Conservation (phyloP, 2,329 filamentous ascomycete species). For the Fusarium sp. region DNA sequence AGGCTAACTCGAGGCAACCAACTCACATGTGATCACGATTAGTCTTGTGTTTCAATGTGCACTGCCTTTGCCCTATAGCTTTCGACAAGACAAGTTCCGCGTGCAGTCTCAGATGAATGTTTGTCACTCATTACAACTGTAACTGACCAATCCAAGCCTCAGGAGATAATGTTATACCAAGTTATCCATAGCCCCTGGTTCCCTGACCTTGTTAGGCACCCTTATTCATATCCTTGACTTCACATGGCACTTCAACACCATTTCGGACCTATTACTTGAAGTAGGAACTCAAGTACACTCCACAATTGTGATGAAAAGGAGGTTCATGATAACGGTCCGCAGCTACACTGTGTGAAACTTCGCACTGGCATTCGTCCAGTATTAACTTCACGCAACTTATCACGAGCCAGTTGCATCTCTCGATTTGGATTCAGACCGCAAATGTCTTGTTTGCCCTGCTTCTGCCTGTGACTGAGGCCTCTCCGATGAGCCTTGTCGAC, state of each 20-base stretch:
- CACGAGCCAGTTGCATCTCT: conserved; percentile 31
- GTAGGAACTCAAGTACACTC: conserved; percentile 29
- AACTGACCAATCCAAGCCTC: conserved; percentile 6
- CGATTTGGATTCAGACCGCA: conserved; percentile 20
- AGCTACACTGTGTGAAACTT: conserved; percentile 13
- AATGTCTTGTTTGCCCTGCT: conserved; percentile 32
- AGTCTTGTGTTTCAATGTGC: conserved; percentile 21
- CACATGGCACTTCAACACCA: conserved; percentile 15
- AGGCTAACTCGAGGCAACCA: conserved; percentile 17
- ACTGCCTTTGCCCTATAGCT: conserved; percentile 27
- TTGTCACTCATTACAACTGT: conserved; percentile 2
- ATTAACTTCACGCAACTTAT: conserved; percentile 34
- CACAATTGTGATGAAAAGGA: conserved; percentile 12
- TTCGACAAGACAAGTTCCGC: conserved; percentile 14
- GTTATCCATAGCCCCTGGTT: conserved; percentile 1
- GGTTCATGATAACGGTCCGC: conserved; percentile 13
- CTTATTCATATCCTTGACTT: conserved; percentile 14
- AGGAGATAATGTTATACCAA: conserved; percentile 4
- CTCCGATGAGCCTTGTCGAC: conserved; percentile 26
- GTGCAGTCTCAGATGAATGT: conserved; percentile 6
- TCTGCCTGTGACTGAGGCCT: conserved; percentile 45
- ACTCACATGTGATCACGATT: conserved; percentile 4
- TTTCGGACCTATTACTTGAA: conserved; percentile 18
- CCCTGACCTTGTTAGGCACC: conserved; percentile 16
- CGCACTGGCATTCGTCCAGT: conserved; percentile 35